Evolutionary conservation across 768 basidiomycete genomes (phyloP), one percentile per base, ranked within the genome.

Genomic region (Lactarius vividus): DNA sequence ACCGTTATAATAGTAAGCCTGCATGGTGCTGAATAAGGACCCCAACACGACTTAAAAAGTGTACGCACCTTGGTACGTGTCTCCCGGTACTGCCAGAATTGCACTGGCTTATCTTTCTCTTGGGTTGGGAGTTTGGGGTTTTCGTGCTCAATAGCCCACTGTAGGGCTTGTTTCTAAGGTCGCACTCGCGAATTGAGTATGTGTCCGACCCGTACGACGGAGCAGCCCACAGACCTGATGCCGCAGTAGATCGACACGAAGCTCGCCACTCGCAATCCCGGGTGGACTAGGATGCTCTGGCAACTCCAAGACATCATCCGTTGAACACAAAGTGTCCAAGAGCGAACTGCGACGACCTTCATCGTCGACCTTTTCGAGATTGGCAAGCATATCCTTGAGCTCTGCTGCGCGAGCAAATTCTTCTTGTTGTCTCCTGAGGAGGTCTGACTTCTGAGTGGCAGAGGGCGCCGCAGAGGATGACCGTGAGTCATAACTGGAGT

Each of bases 111-210:
- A 64, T 94, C 93, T 0, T 75, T 73, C 58, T 87, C 85, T 37
- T 77, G 82, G 64, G 79, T 83, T 2, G 94, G 95, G 15, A 95
- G 76, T 44, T 76, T 75, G 0, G 95, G 94, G 71, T 92, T 86
- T 75, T 97, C 94, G 31, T 80, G 84, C 18, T 86, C 83, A 33
- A 96, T 81, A 70, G 91, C 92, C 94, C 95, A 97, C 72, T 88
- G 84, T 53, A 95, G 75, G 1, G 87, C 93, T 84, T 95, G 92
- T 58, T 78, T 86, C 92, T 94, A 62, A 16, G 64, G 44, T 58
- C 6, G 3, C 26, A 31, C 18, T 0, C 18, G 40, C 56, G 2
- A 20, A n/a, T 15, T 62, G 31, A 58, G 61, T 11, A 57, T 16
- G 5, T 26, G 20, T 20, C 4, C 26, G n/a, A n/a, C 29, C 2